Base-by-base conservation (phyloP, 768 basidiomycete genomes). In the Pisolithus sp. region DNA sequence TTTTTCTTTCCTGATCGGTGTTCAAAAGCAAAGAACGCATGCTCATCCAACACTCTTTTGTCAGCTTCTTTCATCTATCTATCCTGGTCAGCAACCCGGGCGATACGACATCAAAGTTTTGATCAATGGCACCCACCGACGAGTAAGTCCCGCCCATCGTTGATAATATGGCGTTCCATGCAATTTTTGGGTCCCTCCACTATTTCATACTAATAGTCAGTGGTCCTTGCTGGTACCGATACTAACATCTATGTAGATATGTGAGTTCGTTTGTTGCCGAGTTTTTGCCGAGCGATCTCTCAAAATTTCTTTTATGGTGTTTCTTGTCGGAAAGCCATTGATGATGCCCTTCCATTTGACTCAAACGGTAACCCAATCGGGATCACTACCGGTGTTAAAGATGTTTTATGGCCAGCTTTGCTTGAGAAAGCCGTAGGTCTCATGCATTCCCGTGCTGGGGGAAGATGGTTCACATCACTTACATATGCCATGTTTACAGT, bases 381-480 rank as follows among this genome's bases (percentile, higher is more conserved):
- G 55, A 79, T 90, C 21, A 68, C 65, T 2, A 61, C 58, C 5
- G 64, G 69, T 62, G 20, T 58, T 62, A 52, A 62, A 53, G n/a
- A 41, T 37, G 30, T 68, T 58, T 55, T 81, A 13, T 91, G 89
- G 88, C 90, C 90, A 21, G 82, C 85, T 55, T 71, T 91, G 28
- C 59, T 92, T 15, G 90, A 92, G 71, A 93, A 93, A 68, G 88
- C 82, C 0, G 90, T 89, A 62, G 42, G 83, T 71, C 2, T 51
- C 50, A 44, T 17, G 4, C 40, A 23, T 48, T 36, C 49, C n/a
- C 58, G 38, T 50, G 44, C 49, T 12, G 26, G 21, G n/a, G 24
- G 7, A 5, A n/a, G 43, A 24, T 21, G 6, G 24, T n/a, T 2
- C 13, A 21, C 34, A 17, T 49, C 39, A 57, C 51, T 12, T 36